Evolutionary conservation across 1,284 basidiomycete species (phyloP).

Genomic region (Irpex sp.): DNA sequence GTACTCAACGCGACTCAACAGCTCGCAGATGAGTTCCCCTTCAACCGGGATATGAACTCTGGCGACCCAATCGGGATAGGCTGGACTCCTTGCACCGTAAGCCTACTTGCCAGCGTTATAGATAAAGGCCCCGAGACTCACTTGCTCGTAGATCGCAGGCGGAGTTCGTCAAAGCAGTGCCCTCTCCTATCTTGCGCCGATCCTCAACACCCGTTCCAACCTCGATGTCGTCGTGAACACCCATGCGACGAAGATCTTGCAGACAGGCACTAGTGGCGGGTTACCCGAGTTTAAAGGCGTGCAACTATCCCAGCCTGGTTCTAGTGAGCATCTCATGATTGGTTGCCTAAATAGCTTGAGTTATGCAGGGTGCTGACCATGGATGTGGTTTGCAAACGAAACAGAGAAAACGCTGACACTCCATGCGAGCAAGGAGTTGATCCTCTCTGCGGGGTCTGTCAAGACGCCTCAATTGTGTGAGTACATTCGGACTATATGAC

Average conservation of each 20-base stretch:
- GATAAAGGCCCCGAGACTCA: too few relatives aligned
- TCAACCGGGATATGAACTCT: conserved; percentile 34
- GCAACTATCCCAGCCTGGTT: conserved; percentile 22
- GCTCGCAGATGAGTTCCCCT: conserved; percentile 23
- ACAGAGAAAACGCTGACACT: conserved; percentile 8
- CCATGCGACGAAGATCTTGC: conserved; percentile 33
- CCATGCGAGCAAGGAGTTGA: conserved; percentile 21
- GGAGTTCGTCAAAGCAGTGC: conserved; percentile 27
- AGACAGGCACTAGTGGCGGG: conserved; percentile 15
- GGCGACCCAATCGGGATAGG: conserved; percentile 34
- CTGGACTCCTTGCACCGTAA: conserved; percentile 6
- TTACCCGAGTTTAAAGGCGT: conserved; percentile 28
- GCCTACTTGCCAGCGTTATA: too few relatives aligned
- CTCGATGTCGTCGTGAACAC: conserved; percentile 37
- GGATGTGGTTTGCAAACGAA: not conserved
- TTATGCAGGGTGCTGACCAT: conserved; percentile 6
- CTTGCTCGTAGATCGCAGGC: conserved; percentile 27
- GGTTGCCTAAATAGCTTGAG: not conserved
- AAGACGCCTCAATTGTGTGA: conserved; percentile 33
- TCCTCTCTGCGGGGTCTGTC: conserved; percentile 12
- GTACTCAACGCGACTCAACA: conserved; percentile 12
- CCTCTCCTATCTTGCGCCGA: conserved; percentile 26
- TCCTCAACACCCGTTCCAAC: conserved; percentile 29
- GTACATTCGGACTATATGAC: not conserved
- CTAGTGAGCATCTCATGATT: conserved; percentile 12